These are phyloP conservation scores for Monosporozyma aerobia DNA, from an alignment of 805 yeast species.

Conservation along the genomic window DNA sequence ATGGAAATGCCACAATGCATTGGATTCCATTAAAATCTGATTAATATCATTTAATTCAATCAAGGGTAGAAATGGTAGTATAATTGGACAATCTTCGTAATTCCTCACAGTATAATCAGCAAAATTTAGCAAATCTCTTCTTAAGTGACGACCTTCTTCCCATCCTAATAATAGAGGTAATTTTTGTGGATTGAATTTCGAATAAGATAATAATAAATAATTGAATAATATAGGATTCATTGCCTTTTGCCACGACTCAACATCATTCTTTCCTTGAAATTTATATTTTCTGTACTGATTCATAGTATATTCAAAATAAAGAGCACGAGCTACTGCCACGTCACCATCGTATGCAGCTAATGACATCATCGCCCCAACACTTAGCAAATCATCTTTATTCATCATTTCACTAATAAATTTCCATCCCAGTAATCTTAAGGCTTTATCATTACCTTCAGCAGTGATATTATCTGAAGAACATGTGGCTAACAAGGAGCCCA, in stretches of 20 bases:
- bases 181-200: slow-evolving; percentile 29
- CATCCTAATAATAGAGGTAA: slow-evolving; percentile 33
- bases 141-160: slow-evolving; percentile 38
- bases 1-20: slow-evolving; percentile 54
- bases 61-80: slow-evolving; percentile 64
- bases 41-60: slow-evolving; percentile 32
- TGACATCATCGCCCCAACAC: slow-evolving; percentile 54
- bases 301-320: slow-evolving; percentile 41
- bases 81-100: slow-evolving; percentile 12
- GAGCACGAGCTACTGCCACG: slow-evolving; percentile 56
- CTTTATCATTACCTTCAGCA: slow-evolving; percentile 24
- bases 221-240: slow-evolving; percentile 35
- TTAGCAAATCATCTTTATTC: slow-evolving; percentile 23
- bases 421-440: slow-evolving; percentile 52
- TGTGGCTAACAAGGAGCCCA: slow-evolving; percentile 22
- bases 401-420: slow-evolving; percentile 58
- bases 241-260: slow-evolving; percentile 20
- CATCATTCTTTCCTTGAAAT: slow-evolving; percentile 3
- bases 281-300: slow-evolving; percentile 16
- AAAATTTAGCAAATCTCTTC: slow-evolving; percentile 38
- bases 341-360: slow-evolving; percentile 79
- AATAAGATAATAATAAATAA: slow-evolving; percentile 41
- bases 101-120: slow-evolving; percentile 31
- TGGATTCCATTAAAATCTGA: slow-evolving; percentile 60
- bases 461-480: slow-evolving; percentile 19